Evolutionary conservation across 1,284 basidiomycete species (phyloP).

Genomic region (Cryptococcus deneoformans): DNA sequence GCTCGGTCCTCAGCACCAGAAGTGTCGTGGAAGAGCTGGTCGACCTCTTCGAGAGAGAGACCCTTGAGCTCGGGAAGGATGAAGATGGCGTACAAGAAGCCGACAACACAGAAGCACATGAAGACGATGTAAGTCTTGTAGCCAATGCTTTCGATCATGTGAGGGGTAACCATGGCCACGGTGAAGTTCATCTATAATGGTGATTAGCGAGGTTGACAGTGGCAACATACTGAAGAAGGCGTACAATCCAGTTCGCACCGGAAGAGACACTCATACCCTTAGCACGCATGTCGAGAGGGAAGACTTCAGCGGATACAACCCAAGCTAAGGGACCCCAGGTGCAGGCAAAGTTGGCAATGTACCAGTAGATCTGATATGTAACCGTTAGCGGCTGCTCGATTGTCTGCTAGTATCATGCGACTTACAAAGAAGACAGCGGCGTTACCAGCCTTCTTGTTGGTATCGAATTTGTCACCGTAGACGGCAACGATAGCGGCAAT

Average conservation of each 20-base stretch:
- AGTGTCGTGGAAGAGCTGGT: constrained; percentile 40
- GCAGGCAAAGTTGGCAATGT: constrained; percentile 43
- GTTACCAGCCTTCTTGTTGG: constrained; percentile 40
- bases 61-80: constrained; percentile 43
- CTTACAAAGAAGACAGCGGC: constrained; percentile 24
- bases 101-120: constrained; percentile 45
- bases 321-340: constrained; percentile 48
- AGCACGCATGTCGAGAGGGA: constrained; percentile 47
- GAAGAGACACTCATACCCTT: constrained; percentile 47
- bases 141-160: constrained; percentile 41
- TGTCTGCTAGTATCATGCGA: too few relatives aligned
- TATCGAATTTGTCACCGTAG: constrained; percentile 26
- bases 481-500: constrained; percentile 41
- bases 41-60: constrained; percentile 41
- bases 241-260: constrained; percentile 35
- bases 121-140: constrained; percentile 48
- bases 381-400: too few relatives aligned
- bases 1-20: constrained; percentile 41
- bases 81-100: constrained; percentile 39
- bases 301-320: constrained; percentile 47
- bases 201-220: background rate
- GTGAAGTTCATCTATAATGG: constrained; percentile 40
- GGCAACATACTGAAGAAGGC: background rate
- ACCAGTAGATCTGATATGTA: constrained; percentile 29
- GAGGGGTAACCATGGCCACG: constrained; percentile 41